These are phyloP conservation scores for Trichoderma simmonsii DNA, from an alignment of 2,329 filamentous ascomycete species.

Conservation along the genomic window DNA sequence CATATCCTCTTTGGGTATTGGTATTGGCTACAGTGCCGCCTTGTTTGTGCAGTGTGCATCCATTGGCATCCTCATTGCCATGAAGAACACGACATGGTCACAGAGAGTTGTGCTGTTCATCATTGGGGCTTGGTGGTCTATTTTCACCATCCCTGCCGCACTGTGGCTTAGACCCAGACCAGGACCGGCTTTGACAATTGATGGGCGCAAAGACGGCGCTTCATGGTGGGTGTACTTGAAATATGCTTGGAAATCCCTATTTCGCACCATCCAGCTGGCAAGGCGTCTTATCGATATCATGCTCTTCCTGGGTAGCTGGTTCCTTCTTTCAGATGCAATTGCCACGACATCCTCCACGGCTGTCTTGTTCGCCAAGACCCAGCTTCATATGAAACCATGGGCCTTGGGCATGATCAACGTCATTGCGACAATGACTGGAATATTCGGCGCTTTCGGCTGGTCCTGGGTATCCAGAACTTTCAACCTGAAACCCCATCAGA, in stretches of 20 bases:
- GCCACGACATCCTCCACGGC: slow-evolving; percentile 93
- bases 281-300: slow-evolving; percentile 69
- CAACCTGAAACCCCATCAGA: slow-evolving; percentile 73
- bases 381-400: slow-evolving; percentile 83
- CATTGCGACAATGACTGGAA: slow-evolving; percentile 79
- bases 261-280: slow-evolving; percentile 73
- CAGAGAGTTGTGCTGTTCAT: slow-evolving; percentile 83
- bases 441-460: slow-evolving; percentile 89
- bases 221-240: slow-evolving; percentile 67
- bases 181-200: slow-evolving; percentile 69
- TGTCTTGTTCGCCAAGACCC: slow-evolving; percentile 92
- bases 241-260: slow-evolving; percentile 85
- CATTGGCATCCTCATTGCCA: slow-evolving; percentile 70
- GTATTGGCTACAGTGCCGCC: slow-evolving; percentile 87
- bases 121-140: slow-evolving; percentile 87
- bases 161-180: slow-evolving; percentile 85
- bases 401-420: slow-evolving; percentile 91
- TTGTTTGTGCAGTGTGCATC: slow-evolving; percentile 79
- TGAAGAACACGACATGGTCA: slow-evolving; percentile 77
- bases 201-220: slow-evolving; percentile 34
- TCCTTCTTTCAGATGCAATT: slow-evolving; percentile 88
- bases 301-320: slow-evolving; percentile 85
- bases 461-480: slow-evolving; percentile 69
- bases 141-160: slow-evolving; percentile 85
- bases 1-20: slow-evolving; percentile 89